phyloP scores from a whole-genome alignment of 805 yeast genomes.

The Candida peoriensis region DNA sequence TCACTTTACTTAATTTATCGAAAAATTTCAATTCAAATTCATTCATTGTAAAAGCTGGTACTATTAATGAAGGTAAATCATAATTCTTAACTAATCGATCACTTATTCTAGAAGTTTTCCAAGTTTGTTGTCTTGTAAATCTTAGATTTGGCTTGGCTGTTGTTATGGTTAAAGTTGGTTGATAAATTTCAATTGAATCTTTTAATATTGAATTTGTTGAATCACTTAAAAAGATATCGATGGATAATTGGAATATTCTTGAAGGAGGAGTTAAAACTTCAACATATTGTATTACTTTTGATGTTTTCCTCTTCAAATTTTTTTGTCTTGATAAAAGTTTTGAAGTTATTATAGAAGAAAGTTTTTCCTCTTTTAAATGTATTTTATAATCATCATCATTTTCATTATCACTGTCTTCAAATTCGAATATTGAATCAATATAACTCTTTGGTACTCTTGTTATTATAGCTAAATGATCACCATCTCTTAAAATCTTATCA shows the following conservation, averaged over 20 bases:
- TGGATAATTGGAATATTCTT: slow-evolving; percentile 44
- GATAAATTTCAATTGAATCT: slow-evolving; percentile 56
- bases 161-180: slow-evolving; percentile 52
- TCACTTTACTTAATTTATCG: slow-evolving; percentile 24
- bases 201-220: slow-evolving; percentile 49
- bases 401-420: slow-evolving; percentile 3
- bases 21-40: slow-evolving; percentile 44
- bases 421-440: slow-evolving; percentile 4
- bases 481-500: slow-evolving; percentile 48
- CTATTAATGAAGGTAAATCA: slow-evolving; percentile 57
- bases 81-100: slow-evolving; percentile 61
- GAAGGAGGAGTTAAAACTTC: slow-evolving; percentile 39
- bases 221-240: slow-evolving; percentile 55
- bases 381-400: not conserved
- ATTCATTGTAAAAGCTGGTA: slow-evolving; percentile 55
- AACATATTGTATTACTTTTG: slow-evolving; percentile 38
- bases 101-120: slow-evolving; percentile 58
- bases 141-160: slow-evolving; percentile 45
- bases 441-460: slow-evolving; percentile 38
- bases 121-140: slow-evolving; percentile 46
- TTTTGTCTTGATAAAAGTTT: too few species aligned
- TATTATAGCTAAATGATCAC: slow-evolving; percentile 62
- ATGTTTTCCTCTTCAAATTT: slow-evolving; percentile 36
- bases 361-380: not conserved
- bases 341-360: too few species aligned